phyloP scores from a whole-genome alignment of 495 filamentous ascomycete species.

The Glonium stellatum region DNA sequence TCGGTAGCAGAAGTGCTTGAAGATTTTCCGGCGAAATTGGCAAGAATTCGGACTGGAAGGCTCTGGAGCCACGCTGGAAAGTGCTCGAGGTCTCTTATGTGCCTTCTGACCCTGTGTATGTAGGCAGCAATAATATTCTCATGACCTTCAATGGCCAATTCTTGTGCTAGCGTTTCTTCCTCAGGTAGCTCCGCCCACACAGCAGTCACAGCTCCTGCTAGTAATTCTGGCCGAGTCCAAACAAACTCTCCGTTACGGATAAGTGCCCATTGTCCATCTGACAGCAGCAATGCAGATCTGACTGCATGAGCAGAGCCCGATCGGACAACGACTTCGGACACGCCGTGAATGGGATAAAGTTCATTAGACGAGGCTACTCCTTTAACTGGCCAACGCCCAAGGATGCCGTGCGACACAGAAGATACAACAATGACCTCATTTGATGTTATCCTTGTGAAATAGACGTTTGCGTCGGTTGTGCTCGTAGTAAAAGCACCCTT shows the following conservation, averaged over 20 bases:
- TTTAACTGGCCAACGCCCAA: constrained; percentile 60
- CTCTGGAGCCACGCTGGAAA: constrained; percentile 62
- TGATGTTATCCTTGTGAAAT: constrained; percentile 72
- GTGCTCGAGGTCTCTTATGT: constrained; percentile 68
- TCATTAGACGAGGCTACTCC: constrained; percentile 12
- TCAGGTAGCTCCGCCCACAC: constrained; percentile 65
- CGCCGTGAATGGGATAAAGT: constrained; percentile 52
- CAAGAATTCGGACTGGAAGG: constrained; percentile 46
- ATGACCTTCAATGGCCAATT: constrained; percentile 80
- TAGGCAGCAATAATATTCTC: constrained; percentile 73
- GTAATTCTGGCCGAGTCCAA: constrained; percentile 76
- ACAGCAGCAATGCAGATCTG: constrained; percentile 62
- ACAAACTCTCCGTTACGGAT: constrained; percentile 70
- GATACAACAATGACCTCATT: constrained; percentile 66
- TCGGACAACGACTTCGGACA: constrained; percentile 74
- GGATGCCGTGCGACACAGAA: constrained; percentile 65
- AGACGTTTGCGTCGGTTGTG: constrained; percentile 70
- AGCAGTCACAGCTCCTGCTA: constrained; percentile 69
- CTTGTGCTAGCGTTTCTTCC: constrained; percentile 64
- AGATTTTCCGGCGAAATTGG: constrained; percentile 55
- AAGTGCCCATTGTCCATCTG: constrained; percentile 71
- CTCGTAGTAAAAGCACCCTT: constrained; percentile 72
- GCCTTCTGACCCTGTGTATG: constrained; percentile 76
- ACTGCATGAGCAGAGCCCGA: constrained; percentile 61
- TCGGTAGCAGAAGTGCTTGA: constrained; percentile 43